Percentiles rank a stretch among this genome's conserved stretches.
Evolutionary conservation across 306 rosid species (phyloP).

Genomic region (Quercus gilva): DNA sequence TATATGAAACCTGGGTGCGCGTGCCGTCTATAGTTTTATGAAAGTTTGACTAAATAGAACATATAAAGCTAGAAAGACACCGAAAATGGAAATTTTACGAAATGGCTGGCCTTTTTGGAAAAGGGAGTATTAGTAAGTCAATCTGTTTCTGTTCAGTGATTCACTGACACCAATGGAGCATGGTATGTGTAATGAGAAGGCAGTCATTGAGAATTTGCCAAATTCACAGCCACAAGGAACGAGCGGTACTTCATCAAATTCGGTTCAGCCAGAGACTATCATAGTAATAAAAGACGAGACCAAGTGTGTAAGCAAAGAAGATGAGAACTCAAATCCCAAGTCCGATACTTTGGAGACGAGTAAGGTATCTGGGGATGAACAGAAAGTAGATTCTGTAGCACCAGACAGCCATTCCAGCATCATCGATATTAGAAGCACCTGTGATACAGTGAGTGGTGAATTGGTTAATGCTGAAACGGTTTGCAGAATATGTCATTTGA

Average conservation of each 20-base stretch:
- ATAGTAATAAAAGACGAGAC: neutral
- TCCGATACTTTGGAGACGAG: neutral
- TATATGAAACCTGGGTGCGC: neutral
- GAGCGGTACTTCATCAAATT: neutral
- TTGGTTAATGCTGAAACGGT: neutral
- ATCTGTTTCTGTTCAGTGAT: too few relatives aligned
- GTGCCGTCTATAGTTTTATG: neutral
- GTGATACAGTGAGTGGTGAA: neutral
- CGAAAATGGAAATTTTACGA: neutral
- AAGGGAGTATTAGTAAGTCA: too few relatives aligned
- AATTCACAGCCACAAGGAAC: neutral
- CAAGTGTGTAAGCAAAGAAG: neutral
- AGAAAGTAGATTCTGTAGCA: neutral
- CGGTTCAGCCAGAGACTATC: neutral
- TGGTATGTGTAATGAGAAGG: too few relatives aligned
- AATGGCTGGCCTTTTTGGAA: too few relatives aligned
- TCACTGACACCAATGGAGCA: too few relatives aligned
- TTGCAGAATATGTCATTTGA: conserved; percentile 34
- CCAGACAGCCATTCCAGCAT: neutral
- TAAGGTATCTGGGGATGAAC: neutral
- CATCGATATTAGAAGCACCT: neutral
- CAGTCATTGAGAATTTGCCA: neutral
- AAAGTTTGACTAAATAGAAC: neutral
- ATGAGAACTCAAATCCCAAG: neutral
- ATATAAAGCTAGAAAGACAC: neutral